A percentile compares a stretch with the other conserved stretches of the same genome.
Evolutionary conservation across 108 stramenopile genomes (phyloP).

Genomic region (Nannochloropsis gaditana): DNA sequence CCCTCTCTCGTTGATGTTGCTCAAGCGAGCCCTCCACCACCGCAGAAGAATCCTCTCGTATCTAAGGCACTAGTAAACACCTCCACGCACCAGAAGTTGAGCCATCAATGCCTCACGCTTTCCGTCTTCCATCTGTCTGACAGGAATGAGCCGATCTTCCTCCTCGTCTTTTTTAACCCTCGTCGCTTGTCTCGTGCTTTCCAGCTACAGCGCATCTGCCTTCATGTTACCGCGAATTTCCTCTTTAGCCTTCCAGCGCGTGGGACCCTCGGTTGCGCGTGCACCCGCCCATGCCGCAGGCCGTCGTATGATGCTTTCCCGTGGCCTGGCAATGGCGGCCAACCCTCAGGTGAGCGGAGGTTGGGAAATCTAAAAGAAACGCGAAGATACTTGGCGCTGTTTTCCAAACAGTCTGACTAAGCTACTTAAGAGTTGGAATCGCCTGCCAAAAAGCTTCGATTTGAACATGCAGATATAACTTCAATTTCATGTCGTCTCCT

Average conservation of each 20-base stretch:
- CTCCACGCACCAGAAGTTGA: too few species aligned
- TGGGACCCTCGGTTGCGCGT: neutral
- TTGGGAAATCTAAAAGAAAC: neutral
- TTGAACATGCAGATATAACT: too few species aligned
- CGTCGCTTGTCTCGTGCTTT: conserved; percentile 2
- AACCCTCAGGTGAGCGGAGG: conserved; percentile 8
- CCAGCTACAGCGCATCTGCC: neutral
- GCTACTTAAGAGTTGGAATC: too few species aligned
- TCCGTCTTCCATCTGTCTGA: neutral
- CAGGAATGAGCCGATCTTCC: conserved; percentile 17
- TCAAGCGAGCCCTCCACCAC: too few species aligned
- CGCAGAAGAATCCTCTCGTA: too few species aligned
- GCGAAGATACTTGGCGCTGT: neutral
- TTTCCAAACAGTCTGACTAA: neutral
- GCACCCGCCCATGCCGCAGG: neutral
- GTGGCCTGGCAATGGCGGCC: neutral
- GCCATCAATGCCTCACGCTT: neutral
- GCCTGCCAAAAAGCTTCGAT: too few species aligned
- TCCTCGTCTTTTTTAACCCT: neutral
- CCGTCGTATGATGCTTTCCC: conserved; percentile 13
- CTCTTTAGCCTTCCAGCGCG: neutral
- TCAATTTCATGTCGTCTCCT: too few species aligned
- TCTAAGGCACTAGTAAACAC: too few species aligned
- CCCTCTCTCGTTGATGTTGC: too few species aligned
- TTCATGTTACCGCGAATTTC: conserved; percentile 5